A percentile compares a stretch with the other conserved stretches of the same genome.
Evolutionary conservation across 306 rosid genomes (phyloP).

Genomic region (Dryas alaskensis): DNA sequence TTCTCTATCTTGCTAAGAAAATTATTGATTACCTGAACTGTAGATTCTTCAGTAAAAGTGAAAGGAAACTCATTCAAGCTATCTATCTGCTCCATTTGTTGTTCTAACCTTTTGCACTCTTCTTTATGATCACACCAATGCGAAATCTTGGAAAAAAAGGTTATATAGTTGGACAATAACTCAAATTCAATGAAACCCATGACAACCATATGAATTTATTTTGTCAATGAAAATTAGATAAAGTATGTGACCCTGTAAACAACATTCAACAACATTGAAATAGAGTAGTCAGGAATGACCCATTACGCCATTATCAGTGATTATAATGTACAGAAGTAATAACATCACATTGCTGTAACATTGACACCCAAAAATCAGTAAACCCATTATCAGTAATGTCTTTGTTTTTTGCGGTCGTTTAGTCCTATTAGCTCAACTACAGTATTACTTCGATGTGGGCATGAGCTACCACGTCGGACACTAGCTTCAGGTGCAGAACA

Average conservation of each 20-base stretch:
- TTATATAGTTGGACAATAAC: neutral
- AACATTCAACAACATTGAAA: neutral
- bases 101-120: conserved; percentile 78
- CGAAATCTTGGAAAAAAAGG: conserved; percentile 40
- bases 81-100: conserved; percentile 56
- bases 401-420: neutral
- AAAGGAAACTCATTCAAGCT: conserved; percentile 72
- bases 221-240: neutral
- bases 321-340: neutral
- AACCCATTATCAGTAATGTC: neutral
- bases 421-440: neutral
- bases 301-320: too few species aligned
- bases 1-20: neutral
- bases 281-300: neutral
- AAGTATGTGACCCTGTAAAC: neutral
- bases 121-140: conserved; percentile 79
- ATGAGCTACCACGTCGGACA: neutral
- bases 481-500: too few species aligned
- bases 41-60: conserved; percentile 65
- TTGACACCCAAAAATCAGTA: neutral
- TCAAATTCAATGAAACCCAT: neutral
- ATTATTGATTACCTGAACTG: conserved; percentile 47
- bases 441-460: neutral
- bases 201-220: neutral
- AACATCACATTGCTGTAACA: neutral